Base-by-base conservation (phyloP, 169 alveolate species). In the Plasmodium ovale region DNA sequence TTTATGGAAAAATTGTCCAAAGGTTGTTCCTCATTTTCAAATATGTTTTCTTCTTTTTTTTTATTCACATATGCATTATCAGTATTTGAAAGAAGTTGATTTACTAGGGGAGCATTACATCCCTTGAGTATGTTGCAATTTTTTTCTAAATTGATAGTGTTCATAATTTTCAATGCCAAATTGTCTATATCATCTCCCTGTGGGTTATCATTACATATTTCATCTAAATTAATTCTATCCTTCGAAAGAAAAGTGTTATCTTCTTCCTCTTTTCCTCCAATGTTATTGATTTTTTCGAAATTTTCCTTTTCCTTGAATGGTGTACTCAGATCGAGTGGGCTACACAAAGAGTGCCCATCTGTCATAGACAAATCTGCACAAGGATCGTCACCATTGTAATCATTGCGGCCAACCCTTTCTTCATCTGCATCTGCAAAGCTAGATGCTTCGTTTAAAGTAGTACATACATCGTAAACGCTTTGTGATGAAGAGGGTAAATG, bases 151-250 rank as follows among this genome's bases (percentile, higher is more conserved):
- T 84, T 88, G 19, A 92, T 87, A 35, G 93, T 92, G 64, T 77
- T 92, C 29, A 92, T 92, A 59, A 92, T 79, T 79, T 92, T 87
- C 27, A 87, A 84, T 47, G 95, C 95, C 27, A 92, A 79, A 54
- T 62, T 53, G 23, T 92, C 88, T 53, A 92, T 87, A 88, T 92
- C 95, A 44, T 79, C 84, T 60, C 92, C 87, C 29, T 90, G 72
- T 23, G 95, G 95, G 19, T 92, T 92, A 21, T 92, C 95, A 44
- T 82, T 82, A 47, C 95, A 92, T 12, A 92, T 85, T 62, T 88
- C 92, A 59, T 92, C 95, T 71, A 89, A 73, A 49, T 87, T 58
- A 25, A 87, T 87, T 60, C 85, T 60, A 85, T 54, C 31, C 68
- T 73, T 60, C 89, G 93, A 35, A 47, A 44, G 25, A 56, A 44